phyloP scores from a whole-genome alignment of 2,329 filamentous ascomycete genomes.

The Fusarium paranaense region DNA sequence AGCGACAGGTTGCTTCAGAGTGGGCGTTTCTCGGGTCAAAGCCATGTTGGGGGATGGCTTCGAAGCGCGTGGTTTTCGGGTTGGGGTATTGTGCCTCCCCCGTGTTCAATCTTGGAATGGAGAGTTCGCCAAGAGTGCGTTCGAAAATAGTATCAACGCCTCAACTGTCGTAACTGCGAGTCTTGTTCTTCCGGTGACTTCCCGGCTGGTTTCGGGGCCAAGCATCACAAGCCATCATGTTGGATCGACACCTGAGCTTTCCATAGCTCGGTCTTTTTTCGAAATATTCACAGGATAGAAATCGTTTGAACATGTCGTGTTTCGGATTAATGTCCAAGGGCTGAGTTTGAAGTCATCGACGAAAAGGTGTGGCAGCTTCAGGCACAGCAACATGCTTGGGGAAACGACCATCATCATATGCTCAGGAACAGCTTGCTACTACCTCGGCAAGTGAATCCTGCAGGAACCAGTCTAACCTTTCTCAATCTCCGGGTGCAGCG shows the following conservation, averaged over 20 bases:
- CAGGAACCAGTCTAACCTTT: slow-evolving; percentile 6
- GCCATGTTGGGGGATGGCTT: not conserved
- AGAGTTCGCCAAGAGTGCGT: not conserved
- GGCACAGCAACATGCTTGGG: not conserved
- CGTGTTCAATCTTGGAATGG: not conserved
- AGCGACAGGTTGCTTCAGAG: not conserved
- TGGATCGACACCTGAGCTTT: not conserved
- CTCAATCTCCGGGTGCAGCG: slow-evolving; percentile 1
- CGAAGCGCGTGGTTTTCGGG: not conserved
- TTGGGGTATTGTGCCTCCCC: not conserved
- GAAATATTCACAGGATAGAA: not conserved
- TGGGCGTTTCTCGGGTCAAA: not conserved
- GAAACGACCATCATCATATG: not conserved
- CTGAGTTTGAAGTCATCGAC: slow-evolving; percentile 3
- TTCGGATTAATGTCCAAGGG: not conserved
- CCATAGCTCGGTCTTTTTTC: not conserved
- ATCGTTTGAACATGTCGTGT: not conserved
- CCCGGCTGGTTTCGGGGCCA: not conserved
- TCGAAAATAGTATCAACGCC: not conserved
- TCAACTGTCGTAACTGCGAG: not conserved
- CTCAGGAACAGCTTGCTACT: not conserved
- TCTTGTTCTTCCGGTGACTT: not conserved
- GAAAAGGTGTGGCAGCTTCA: not conserved
- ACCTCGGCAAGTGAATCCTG: slow-evolving; percentile 16
- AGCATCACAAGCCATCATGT: not conserved